These are phyloP conservation scores for Marasmius sp. DNA, from an alignment of 1,284 basidiomycete genomes.

Conservation along the genomic window DNA sequence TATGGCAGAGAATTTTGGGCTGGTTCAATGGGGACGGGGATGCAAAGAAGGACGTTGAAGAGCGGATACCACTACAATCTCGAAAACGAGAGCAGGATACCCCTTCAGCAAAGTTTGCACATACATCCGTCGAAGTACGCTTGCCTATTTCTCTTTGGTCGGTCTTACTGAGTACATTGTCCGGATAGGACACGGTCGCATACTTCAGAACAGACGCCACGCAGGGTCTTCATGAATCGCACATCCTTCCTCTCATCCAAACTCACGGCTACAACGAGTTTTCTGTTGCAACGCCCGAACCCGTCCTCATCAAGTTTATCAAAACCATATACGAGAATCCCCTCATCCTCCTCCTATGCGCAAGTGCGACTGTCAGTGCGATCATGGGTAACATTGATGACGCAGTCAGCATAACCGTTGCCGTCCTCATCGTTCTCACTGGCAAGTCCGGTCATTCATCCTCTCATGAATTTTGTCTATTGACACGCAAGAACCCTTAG, in stretches of 20 bases:
- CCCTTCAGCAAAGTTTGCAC: conserved; percentile 57
- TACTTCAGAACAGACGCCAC: conserved; percentile 65
- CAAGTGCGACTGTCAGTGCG: conserved; percentile 84
- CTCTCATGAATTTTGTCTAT: not conserved
- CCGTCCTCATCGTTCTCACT: conserved; percentile 90
- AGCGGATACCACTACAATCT: conserved; percentile 11
- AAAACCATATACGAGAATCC: conserved; percentile 95
- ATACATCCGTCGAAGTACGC: conserved; percentile 58
- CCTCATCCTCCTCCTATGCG: conserved; percentile 86
- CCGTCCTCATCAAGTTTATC: conserved; percentile 82
- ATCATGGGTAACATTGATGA: conserved; percentile 94
- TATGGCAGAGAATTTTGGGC: conserved; percentile 46
- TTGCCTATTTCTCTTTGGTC: not conserved
- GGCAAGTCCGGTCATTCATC: conserved; percentile 47
- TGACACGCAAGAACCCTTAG: conserved; percentile 37
- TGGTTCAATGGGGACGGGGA: conserved; percentile 39
- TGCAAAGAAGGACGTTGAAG: conserved; percentile 9
- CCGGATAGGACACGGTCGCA: conserved; percentile 59
- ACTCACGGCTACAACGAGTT: conserved; percentile 93
- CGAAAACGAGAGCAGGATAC: conserved; percentile 37
- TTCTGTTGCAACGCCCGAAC: conserved; percentile 81
- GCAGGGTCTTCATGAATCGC: conserved; percentile 63
- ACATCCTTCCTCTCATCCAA: conserved; percentile 66
- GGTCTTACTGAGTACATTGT: conserved; percentile 6
- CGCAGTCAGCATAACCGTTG: conserved; percentile 91